phyloP scores from a whole-genome alignment of 179 eudicot genomes.

The Camellia oleifera region DNA sequence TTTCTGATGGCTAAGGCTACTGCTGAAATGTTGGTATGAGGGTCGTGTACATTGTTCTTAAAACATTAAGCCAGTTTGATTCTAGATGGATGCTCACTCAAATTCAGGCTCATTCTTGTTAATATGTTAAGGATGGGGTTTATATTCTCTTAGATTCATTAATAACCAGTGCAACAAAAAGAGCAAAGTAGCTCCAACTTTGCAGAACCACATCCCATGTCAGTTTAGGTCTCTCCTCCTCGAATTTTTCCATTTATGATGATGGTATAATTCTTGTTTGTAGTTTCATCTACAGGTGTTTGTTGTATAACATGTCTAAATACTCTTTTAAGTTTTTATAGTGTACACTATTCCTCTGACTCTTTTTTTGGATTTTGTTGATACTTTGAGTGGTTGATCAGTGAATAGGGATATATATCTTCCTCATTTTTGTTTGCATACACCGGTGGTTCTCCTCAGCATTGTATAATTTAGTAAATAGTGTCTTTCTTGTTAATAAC shows the following conservation, averaged over 20 bases:
- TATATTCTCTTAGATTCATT: background rate
- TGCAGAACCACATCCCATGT: too few relatives aligned
- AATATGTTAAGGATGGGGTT: background rate
- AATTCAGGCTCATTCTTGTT: background rate
- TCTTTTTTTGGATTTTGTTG: background rate
- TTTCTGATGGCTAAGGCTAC: background rate
- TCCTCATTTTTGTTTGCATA: conserved; percentile 1
- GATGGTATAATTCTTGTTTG: too few relatives aligned
- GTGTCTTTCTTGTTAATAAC: background rate
- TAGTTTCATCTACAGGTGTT: too few relatives aligned
- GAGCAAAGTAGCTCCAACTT: background rate
- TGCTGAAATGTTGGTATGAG: background rate
- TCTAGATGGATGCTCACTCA: background rate
- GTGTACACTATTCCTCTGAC: background rate
- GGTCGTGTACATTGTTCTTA: background rate
- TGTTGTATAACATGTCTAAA: too few relatives aligned
- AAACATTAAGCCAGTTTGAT: background rate
- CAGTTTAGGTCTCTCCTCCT: too few relatives aligned
- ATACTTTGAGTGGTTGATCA: background rate
- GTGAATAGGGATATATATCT: background rate
- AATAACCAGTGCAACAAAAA: background rate
- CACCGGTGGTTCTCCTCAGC: background rate
- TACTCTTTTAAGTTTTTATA: background rate
- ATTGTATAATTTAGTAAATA: background rate
- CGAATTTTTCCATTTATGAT: too few relatives aligned